phyloP scores from a whole-genome alignment of 331 rosid species.

The Ulmus americana region DNA sequence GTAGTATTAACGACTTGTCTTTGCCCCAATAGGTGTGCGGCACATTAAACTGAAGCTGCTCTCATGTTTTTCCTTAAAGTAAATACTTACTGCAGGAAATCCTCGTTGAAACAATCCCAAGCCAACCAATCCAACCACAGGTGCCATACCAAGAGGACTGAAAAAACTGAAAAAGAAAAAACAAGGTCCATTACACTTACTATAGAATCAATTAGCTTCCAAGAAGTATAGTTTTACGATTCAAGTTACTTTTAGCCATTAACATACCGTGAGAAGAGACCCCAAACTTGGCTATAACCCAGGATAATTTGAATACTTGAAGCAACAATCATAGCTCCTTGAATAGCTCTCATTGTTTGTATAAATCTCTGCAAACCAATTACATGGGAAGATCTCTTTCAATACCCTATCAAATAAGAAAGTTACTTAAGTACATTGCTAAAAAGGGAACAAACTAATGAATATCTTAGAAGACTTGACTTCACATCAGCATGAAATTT shows the following conservation, averaged over 20 bases:
- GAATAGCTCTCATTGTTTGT: conserved; percentile 92
- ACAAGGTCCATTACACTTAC: conserved; percentile 5
- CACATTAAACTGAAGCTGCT: background rate
- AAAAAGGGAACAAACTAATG: conserved; percentile 24
- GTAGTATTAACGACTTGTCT: no score
- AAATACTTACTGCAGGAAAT: conserved; percentile 65
- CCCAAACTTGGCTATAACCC: conserved; percentile 99
- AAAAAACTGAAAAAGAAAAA: conserved; percentile 57
- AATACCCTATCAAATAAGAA: conserved; percentile 72
- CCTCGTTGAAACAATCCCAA: conserved; percentile 83
- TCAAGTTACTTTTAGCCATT: conserved; percentile 7
- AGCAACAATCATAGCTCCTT: conserved; percentile 91
- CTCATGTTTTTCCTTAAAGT: conserved; percentile 1
- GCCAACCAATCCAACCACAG: conserved; percentile 95
- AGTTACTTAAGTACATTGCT: conserved; percentile 41
- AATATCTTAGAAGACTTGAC: conserved; percentile 20
- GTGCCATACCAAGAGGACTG: conserved; percentile 99
- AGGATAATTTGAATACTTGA: conserved; percentile 88
- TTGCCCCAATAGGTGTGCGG: no score
- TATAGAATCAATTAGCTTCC: conserved; percentile 14
- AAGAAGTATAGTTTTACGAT: conserved; percentile 1
- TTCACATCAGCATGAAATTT: conserved; percentile 14
- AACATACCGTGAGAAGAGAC: conserved; percentile 75
- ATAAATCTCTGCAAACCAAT: conserved; percentile 97
- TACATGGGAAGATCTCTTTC: conserved; percentile 77